Base-by-base conservation (phyloP, 106 monocot species). In the Cymbidium sinense region DNA sequence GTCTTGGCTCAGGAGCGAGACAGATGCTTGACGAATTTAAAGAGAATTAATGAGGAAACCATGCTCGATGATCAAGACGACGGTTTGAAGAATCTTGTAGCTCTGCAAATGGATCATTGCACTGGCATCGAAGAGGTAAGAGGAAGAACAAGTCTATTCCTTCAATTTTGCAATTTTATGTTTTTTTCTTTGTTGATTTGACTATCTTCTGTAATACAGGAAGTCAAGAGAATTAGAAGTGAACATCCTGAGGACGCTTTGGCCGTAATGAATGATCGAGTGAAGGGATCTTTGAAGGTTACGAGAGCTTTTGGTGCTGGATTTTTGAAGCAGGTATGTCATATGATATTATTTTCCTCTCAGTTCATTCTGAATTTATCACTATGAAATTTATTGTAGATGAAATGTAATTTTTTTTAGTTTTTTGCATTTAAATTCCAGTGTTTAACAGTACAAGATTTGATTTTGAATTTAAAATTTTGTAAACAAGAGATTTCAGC, bases 251-350 rank as follows among this genome's bases (percentile, higher is more conserved):
- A 84, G 41, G 87, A 87, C 51, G 55, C 43, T 51, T 44, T 21
- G 0, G 84, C 84, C 8, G 76, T 89, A 6, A 83, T 75, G 36
- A 86, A 89, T 51, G 79, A 80, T 52, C 76, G 86, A 21, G 89
- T 89, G 70, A 89, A 89, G 79, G 86, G 89, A 6, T 81, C 83
- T 28, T 71, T 89, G 82, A 86, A 82, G 47, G 86, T 89, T 8
- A 89, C 89, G 0, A 77, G 89, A 78, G 89, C 89, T 64, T 89
- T 89, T 50, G 89, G 89, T 1, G 86, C 82, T 25, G 89, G 82
- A 21, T 89, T 79, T 82, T 75, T 89, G 23, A 89, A 89, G 70
- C 81, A 84, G 83, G 89, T 84, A 52, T 15, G 12, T 1, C 52
- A 41, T 6, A 41, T 41, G 9, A 8, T 41, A 41, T 41, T 7